Evolutionary conservation across 129 eudicot genomes (phyloP), one percentile per base, ranked within the genome.

Genomic region (Artemisia tridentata): DNA sequence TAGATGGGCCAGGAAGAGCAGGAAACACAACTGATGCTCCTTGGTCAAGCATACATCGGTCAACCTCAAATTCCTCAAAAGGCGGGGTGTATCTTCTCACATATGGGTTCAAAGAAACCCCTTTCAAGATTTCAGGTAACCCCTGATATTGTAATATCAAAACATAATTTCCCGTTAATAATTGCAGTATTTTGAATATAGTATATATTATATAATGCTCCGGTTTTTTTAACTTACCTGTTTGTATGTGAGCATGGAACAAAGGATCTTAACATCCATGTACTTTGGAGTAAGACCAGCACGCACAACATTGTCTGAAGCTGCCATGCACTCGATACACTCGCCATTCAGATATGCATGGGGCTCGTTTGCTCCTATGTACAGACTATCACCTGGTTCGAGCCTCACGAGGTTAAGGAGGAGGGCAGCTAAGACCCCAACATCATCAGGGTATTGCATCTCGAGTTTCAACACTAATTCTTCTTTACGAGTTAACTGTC

Each of bases 261-360:
- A 87, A 20, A 93, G 86, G 50, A 75, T 87, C 65, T 80, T 72
- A 54, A 90, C 96, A 80, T 93, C 99, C 19, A 92, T 76, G 51
- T 83, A 38, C 77, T 93, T 93, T 2, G 97, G 91, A 66, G 99
- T 93, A 31, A 93, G 97, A 54, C 99, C 99, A 23, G 99, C 99
- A 13, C 99, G 97, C 23, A 93, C 96, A 9, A 93, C 99, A 65
- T 93, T 90, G 67, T 93, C 99, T 45, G 99, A 93, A 21, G 97
- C 86, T 29, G 99, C 99, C 99, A 93, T 93, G 77, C 99, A 93
- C 71, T 93, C 99, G 0, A 93, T 45, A 53, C 96, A 93, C 50
- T 93, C 99, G 18, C 99, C 99, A 11, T 63, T 80, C 13, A 93
- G 21, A 51, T 93, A 93, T 0, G 99, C 99, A 17, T 93, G 99